Evolutionary conservation across 306 rosid genomes (phyloP).

Genomic region (Elaeagnus macrophylla): DNA sequence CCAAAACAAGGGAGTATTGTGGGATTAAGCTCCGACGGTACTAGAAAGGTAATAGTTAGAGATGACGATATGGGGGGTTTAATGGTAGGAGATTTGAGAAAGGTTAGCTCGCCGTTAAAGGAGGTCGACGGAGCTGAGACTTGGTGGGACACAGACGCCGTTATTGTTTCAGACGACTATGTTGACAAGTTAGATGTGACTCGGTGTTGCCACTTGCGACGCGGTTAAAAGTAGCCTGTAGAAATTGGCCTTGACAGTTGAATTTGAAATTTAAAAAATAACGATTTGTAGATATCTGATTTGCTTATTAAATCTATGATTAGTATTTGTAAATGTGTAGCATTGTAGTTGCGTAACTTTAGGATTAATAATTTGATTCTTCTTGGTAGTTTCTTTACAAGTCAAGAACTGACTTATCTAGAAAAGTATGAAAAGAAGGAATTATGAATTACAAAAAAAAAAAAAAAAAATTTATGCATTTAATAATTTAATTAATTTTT

Average conservation of each 20-base stretch:
- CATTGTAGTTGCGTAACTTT: no score
- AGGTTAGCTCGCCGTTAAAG: constrained; percentile 31
- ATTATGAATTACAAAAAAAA: no score
- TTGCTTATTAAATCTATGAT: no score
- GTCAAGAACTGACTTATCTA: no score
- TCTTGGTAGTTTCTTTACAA: no score
- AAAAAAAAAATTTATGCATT: no score
- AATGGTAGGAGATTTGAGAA: constrained; percentile 57
- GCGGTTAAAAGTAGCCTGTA: constrained; percentile 15
- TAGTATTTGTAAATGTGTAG: no score
- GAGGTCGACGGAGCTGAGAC: constrained; percentile 23
- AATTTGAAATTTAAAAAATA: not conserved
- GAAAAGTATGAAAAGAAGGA: no score
- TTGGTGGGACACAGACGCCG: constrained; percentile 51
- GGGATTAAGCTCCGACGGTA: constrained; percentile 29
- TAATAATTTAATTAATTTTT: no score
- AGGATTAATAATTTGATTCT: no score
- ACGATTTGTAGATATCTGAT: no score
- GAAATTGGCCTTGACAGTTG: no score
- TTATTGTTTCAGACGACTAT: constrained; percentile 23
- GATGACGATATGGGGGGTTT: constrained; percentile 30
- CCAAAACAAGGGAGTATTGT: constrained; percentile 34
- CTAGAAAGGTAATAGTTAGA: constrained; percentile 33
- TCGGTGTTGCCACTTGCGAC: constrained; percentile 14
- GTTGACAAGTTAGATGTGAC: constrained; percentile 7